Evolutionary conservation across 2,329 filamentous ascomycete species (phyloP).

Genomic region (Fusarium drepaniforme): DNA sequence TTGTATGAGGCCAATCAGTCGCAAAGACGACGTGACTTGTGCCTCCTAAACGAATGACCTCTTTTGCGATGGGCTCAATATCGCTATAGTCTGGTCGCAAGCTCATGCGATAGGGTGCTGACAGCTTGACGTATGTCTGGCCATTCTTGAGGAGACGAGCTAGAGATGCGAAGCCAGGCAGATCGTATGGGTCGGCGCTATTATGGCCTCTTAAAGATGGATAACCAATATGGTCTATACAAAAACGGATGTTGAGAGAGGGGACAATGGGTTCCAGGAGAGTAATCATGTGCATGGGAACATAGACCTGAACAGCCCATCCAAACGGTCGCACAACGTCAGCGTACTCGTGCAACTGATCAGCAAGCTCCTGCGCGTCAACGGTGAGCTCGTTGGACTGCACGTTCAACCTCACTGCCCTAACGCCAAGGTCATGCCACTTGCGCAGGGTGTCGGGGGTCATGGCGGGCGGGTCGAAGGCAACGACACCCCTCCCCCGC

Average conservation of each 20-base stretch:
- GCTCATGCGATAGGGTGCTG: conserved; percentile 68
- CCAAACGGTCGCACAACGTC: conserved; percentile 60
- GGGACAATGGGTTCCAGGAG: conserved; percentile 63
- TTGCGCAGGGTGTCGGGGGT: conserved; percentile 53
- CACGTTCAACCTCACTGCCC: conserved; percentile 71
- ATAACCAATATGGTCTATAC: conserved; percentile 71
- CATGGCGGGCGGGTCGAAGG: conserved; percentile 62
- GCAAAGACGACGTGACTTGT: conserved; percentile 65
- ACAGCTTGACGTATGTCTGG: conserved; percentile 68
- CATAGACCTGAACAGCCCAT: conserved; percentile 71
- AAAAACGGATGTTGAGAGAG: conserved; percentile 62
- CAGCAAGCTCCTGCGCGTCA: conserved; percentile 54
- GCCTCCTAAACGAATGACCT: conserved; percentile 59
- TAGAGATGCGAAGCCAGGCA: conserved; percentile 55
- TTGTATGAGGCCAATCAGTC: conserved; percentile 74
- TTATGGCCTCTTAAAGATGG: conserved; percentile 52
- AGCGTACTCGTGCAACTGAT: conserved; percentile 60
- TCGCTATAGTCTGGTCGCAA: conserved; percentile 57
- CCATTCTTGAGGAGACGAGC: conserved; percentile 58
- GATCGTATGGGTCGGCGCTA: conserved; percentile 39
- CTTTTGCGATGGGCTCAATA: conserved; percentile 60
- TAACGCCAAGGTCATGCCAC: conserved; percentile 70
- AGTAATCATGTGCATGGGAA: conserved; percentile 63
- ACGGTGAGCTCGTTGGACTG: conserved; percentile 62
- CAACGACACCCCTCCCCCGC: conserved; percentile 66